Evolutionary conservation across 805 yeast species (phyloP), one percentile per base, ranked within the genome.

Genomic region (Candida silvicultrix): DNA sequence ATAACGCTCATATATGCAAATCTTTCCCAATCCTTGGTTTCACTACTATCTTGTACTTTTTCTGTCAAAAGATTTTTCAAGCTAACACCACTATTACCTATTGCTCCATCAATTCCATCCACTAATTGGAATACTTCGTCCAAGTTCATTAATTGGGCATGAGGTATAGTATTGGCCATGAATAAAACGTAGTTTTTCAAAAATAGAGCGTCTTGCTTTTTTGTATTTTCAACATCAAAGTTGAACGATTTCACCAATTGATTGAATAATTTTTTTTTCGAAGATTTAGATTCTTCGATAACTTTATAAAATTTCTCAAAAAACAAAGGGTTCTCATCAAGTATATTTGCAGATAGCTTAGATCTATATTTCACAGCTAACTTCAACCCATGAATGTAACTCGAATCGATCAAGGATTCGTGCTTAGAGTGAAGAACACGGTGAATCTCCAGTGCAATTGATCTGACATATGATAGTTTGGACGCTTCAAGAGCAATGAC

Each of bases 401-500:
- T 73, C 7, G 81, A 64, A 41, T 84, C 90, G 20, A 86, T 75
- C 57, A 89, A 69, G 2, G 88, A 76, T 58, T 85, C 92, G 56
- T 85, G 80, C 49, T 81, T 83, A 19, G 76, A 82, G 53, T 75
- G 78, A 3, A 88, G 55, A 9, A 73, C 77, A 19, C 59, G 57
- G 53, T 85, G 85, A 45, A 85, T 64, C 1, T 69, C 71, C 1
- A 68, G 47, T 0, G 89, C 88, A 11, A 73, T 63, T 3, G 59
- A 59, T 29, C 74, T 67, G 16, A 85, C 69, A 11, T 62, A 57
- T 4, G 57, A 59, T 16, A 67, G 63, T 1, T 68, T 63, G 0
- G 88, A 78, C 0, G 85, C 70, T 47, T 81, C 81, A 32, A 89
- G 65, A 0, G 92, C 92, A 46, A 87, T 73, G 1, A 86, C 70